These are phyloP conservation scores for Globisporangium nagaii DNA, from an alignment of 352 stramenopile genomes.

Conservation along the genomic window DNA sequence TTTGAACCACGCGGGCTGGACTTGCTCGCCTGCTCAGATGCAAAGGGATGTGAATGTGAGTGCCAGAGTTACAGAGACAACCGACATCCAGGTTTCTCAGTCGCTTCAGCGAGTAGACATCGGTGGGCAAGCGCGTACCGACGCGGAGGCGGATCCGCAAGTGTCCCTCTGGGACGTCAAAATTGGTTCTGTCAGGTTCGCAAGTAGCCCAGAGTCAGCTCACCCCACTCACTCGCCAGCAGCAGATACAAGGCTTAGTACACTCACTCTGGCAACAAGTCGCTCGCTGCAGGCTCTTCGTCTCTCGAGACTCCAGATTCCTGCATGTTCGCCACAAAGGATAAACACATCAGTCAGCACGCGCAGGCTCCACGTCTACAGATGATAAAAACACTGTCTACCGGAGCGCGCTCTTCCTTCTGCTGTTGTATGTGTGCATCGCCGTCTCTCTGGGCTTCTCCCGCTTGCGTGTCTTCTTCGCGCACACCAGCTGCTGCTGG, in stretches of 20 bases:
- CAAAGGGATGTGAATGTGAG: too few species aligned
- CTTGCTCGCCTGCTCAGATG: conserved; percentile 30
- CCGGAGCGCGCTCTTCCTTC: conserved; percentile 4
- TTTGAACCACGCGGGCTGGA: conserved; percentile 54
- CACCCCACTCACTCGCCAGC: background rate
- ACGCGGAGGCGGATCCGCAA: conserved; percentile 54
- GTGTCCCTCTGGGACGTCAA: conserved; percentile 34
- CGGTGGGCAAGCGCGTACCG: conserved; percentile 15
- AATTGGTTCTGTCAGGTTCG: background rate
- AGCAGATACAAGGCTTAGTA: too few species aligned
- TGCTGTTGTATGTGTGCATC: conserved; percentile 3
- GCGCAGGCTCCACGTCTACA: background rate
- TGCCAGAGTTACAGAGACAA: too few species aligned
- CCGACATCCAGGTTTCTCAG: too few species aligned
- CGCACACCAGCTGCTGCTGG: background rate
- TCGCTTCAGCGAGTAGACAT: too few species aligned
- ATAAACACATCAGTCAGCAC: background rate
- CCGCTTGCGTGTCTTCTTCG: background rate
- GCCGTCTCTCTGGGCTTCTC: background rate
- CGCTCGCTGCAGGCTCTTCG: background rate
- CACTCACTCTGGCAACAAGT: background rate
- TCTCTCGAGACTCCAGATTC: background rate
- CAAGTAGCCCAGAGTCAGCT: too few species aligned
- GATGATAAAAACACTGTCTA: background rate
- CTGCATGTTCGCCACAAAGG: background rate